Percentiles rank a stretch among this genome's conserved stretches.
phyloP scores from a whole-genome alignment of 2,329 filamentous ascomycete genomes.

The Colletotrichum sp. region DNA sequence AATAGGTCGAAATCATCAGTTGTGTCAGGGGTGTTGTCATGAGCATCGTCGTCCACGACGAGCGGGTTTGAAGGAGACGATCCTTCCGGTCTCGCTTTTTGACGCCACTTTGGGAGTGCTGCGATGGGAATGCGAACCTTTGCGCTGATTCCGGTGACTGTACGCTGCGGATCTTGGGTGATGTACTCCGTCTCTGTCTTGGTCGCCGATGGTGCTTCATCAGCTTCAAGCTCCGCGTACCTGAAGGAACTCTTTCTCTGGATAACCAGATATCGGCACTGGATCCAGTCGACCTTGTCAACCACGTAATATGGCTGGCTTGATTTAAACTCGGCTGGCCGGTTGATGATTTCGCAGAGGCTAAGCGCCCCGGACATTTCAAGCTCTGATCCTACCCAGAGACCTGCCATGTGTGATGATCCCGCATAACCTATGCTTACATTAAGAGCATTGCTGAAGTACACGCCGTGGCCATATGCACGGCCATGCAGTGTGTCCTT shows the following conservation, averaged over 20 bases:
- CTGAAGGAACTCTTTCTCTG: neutral
- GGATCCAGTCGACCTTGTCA: conserved; percentile 81
- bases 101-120: conserved; percentile 25
- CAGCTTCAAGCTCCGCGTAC: neutral
- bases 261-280: conserved; percentile 83
- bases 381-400: conserved; percentile 73
- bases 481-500: conserved; percentile 67
- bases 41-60: neutral
- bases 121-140: conserved; percentile 29
- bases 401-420: neutral
- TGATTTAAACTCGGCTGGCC: conserved; percentile 64
- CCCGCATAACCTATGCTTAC: conserved; percentile 60
- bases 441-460: conserved; percentile 69
- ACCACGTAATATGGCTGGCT: conserved; percentile 72
- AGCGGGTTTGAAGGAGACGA: neutral
- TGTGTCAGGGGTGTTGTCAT: neutral
- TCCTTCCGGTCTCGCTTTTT: neutral
- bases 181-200: conserved; percentile 25
- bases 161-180: conserved; percentile 27
- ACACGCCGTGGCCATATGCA: conserved; percentile 79
- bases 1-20: conserved; percentile 26
- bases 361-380: conserved; percentile 66
- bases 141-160: neutral
- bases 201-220: neutral
- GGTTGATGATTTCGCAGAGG: conserved; percentile 86